Base-by-base conservation (phyloP, 768 basidiomycete species). In the Panaeolus papilionaceus region DNA sequence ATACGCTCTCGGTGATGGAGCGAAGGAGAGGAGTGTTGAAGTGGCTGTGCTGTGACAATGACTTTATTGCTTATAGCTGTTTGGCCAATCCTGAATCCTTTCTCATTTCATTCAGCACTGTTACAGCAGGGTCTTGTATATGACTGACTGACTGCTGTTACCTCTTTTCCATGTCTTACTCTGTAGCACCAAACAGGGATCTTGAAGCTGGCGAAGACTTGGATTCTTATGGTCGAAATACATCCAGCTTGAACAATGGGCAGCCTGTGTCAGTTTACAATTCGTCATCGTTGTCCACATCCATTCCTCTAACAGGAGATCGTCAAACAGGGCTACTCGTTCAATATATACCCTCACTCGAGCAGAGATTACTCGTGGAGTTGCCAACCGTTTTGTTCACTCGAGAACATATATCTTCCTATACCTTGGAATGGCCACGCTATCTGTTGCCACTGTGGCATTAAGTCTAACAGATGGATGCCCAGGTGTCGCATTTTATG, bases 381-480 rank as follows among this genome's bases (percentile, higher is more conserved):
- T 97, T 66, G 95, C 95, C 33, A 96, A 95, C 77, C 88, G 94
- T 66, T 94, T 96, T 75, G 90, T 96, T 40, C 93, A 96, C 78
- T 95, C 94, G 42, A 84, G 91, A 70, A 87, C 88, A 49, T 97
- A 97, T 75, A 94, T 96, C 62, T 83, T 93, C 67, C 87, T 97
- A 63, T 97, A 97, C 79, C 88, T 97, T 38, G 88, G 79, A 66
- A 95, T 97, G 94, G 93, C 95, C 1, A 89, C 89, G 14, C 83
- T 97, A 18, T 95, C 94, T 2, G 86, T 94, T 63, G 89, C 94
- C 9, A 96, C 95, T 0, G 91, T 97, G 65, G 86, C 92, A 38
- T 83, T 98, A 61, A 94, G 93, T 76, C 77, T 96, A 66, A 85
- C 87, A 51, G 90, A 92, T 71, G 94, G 91, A 33, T 98, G 96